Evolutionary conservation across 1,284 basidiomycete species (phyloP).

Genomic region (Microbotryomycetes sp.): DNA sequence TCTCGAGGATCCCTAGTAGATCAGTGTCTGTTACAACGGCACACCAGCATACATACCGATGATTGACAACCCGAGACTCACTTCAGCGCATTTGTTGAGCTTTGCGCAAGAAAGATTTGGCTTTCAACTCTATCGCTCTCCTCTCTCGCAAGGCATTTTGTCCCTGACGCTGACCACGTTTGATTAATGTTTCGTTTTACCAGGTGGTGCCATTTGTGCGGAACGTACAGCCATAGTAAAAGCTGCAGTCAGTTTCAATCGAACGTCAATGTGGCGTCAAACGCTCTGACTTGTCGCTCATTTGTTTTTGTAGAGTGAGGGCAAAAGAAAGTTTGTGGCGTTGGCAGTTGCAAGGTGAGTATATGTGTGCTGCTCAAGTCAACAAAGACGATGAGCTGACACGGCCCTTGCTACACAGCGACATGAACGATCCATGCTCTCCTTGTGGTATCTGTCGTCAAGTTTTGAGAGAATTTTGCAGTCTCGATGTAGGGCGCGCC

Average conservation of each 20-base stretch:
- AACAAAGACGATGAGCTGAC: not conserved
- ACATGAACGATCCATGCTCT: constrained; percentile 17
- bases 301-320: constrained; percentile 58
- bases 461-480: constrained; percentile 81
- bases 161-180: not conserved
- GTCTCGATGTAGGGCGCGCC: constrained; percentile 41
- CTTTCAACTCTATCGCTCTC: no score
- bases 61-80: no score
- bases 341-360: constrained; percentile 53
- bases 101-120: no score
- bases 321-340: constrained; percentile 57
- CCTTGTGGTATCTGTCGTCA: constrained; percentile 65
- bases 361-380: not conserved
- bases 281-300: constrained; percentile 8
- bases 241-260: constrained; percentile 58
- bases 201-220: constrained; percentile 62
- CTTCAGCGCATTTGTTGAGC: no score
- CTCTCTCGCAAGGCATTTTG: not conserved
- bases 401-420: constrained; percentile 48
- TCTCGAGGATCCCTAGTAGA: constrained; percentile 1
- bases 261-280: not conserved
- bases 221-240: constrained; percentile 83
- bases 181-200: not conserved
- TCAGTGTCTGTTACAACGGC: not conserved
- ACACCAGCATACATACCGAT: not conserved